phyloP scores from a whole-genome alignment of 805 yeast species.

The Ogataea nakhonphanomensis region DNA sequence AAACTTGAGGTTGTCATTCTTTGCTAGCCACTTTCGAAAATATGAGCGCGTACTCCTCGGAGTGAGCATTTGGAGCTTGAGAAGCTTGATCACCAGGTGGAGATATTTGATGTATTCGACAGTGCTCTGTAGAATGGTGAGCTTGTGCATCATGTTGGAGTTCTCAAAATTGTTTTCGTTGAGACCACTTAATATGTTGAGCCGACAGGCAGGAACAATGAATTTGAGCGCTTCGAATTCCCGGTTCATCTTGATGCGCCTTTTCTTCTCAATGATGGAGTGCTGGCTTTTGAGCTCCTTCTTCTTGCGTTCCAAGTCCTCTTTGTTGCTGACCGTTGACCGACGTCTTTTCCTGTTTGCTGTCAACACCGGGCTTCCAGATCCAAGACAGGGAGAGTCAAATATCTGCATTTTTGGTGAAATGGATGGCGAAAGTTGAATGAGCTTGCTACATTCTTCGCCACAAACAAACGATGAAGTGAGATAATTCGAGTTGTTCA shows the following conservation, averaged over 20 bases:
- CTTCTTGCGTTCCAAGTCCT: slow-evolving; percentile 39
- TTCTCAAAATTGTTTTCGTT: slow-evolving; percentile 30
- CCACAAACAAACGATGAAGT: slow-evolving; percentile 31
- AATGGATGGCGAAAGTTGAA: slow-evolving; percentile 31
- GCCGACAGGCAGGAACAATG: slow-evolving; percentile 75
- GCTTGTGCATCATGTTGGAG: slow-evolving; percentile 58
- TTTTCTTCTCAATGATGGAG: slow-evolving; percentile 74
- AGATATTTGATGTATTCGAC: slow-evolving; percentile 75
- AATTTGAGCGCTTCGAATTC: slow-evolving; percentile 79
- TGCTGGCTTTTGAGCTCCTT: slow-evolving; percentile 57
- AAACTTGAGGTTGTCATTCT: slow-evolving; percentile 43
- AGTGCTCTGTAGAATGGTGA: slow-evolving; percentile 76
- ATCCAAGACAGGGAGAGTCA: slow-evolving; percentile 10
- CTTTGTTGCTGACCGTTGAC: slow-evolving; percentile 23
- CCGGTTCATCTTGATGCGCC: slow-evolving; percentile 74
- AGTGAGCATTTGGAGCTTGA: slow-evolving; percentile 41
- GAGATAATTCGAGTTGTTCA: slow-evolving; percentile 25
- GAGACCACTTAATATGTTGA: slow-evolving; percentile 34
- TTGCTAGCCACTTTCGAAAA: slow-evolving; percentile 28
- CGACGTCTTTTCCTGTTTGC: slow-evolving; percentile 26
- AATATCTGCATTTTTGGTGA: slow-evolving; percentile 30
- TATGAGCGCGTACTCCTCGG: slow-evolving; percentile 23
- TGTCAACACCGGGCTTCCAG: slow-evolving; percentile 15
- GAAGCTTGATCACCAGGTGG: slow-evolving; percentile 53
- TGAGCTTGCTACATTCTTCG: slow-evolving; percentile 26